Percentiles rank a stretch among this genome's conserved stretches.
phyloP scores from a whole-genome alignment of 1,139 yeast genomes.

The Candida sp. region DNA sequence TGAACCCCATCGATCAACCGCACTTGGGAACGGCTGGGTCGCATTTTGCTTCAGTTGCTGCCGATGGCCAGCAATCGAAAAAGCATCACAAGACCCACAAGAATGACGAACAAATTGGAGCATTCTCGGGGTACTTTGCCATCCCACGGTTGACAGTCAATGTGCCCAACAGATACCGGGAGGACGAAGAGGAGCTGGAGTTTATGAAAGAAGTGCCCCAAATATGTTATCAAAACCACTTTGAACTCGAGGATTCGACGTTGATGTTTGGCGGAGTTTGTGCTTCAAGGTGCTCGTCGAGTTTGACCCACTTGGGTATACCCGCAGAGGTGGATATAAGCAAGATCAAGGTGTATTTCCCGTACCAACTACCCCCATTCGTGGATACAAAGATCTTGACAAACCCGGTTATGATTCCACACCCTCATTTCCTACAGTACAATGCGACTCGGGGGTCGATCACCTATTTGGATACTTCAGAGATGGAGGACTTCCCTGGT shows the following conservation, averaged over 20 bases:
- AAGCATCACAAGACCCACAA: neutral
- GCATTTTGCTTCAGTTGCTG: neutral
- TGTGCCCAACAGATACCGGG: slow-evolving; percentile 19
- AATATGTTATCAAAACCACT: slow-evolving; percentile 39
- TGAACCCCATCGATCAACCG: slow-evolving; percentile 23
- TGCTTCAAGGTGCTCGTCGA: slow-evolving; percentile 18
- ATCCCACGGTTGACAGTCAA: slow-evolving; percentile 33
- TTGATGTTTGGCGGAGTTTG: slow-evolving; percentile 45
- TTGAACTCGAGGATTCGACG: slow-evolving; percentile 34
- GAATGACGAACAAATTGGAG: slow-evolving; percentile 19
- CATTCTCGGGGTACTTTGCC: slow-evolving; percentile 35
- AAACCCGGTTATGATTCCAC: slow-evolving; percentile 39
- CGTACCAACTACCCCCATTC: slow-evolving; percentile 46
- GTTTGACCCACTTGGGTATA: slow-evolving; percentile 35
- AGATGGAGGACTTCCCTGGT: slow-evolving; percentile 27
- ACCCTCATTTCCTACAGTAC: slow-evolving; percentile 29
- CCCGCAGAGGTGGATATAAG: slow-evolving; percentile 34
- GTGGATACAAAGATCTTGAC: slow-evolving; percentile 36
- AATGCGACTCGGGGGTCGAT: slow-evolving; percentile 40
- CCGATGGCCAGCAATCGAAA: neutral
- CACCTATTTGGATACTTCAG: slow-evolving; percentile 29
- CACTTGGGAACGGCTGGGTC: neutral
- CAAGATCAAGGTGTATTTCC: slow-evolving; percentile 41
- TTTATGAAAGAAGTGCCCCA: slow-evolving; percentile 24
- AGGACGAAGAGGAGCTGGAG: slow-evolving; percentile 13